Base-by-base conservation (phyloP, 306 rosid genomes). In the Prunus campanulata region DNA sequence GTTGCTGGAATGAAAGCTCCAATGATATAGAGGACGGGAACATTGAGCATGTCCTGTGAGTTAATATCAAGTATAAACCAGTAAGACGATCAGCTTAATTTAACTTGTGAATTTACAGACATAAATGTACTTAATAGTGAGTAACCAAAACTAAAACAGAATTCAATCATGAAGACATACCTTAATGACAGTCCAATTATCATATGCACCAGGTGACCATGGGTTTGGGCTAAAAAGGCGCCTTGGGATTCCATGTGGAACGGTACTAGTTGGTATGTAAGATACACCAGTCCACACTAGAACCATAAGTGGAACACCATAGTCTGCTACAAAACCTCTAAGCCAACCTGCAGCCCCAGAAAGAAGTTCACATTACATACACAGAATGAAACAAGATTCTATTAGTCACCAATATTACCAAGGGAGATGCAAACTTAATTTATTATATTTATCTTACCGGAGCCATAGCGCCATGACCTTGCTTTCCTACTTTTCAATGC, bases 1-100 rank as follows among this genome's bases (percentile, higher is more conserved):
- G 98, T 92, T 47, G 99, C 99, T 9, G 98, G 99, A 82, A 96
- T 85, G 84, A 96, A 91, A 25, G 99, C 99, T 82, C 99, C 99
- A 6, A 93, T 89, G 44, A 96, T 96, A 83, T 89, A 91, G 47
- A 80, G 66, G 72, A 96, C 80, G 8, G 99, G 99, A 81, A 96
- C 98, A 42, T 96, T 70, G 9, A 86, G 76, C 99, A 96, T 96
- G 70, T 92, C 96, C 99, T 96, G 91, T 69, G 69, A 57, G 6
- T 80, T 65, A 71, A 15, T 59, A 66, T 74, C 66, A 71, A 61
- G 63, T 42, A 16, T 11, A 47, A 51, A 49, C n/a, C 35, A 72
- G 11, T 12, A 52, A n/a, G 50, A 59, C 16, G 60, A 29, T 65
- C 49, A 56, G 72, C 68, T 29, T 24, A 8, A 25, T n/a, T 61